Evolutionary conservation across 805 yeast species (phyloP), one percentile per base, ranked within the genome.

Genomic region (Kuraishia ogatae): DNA sequence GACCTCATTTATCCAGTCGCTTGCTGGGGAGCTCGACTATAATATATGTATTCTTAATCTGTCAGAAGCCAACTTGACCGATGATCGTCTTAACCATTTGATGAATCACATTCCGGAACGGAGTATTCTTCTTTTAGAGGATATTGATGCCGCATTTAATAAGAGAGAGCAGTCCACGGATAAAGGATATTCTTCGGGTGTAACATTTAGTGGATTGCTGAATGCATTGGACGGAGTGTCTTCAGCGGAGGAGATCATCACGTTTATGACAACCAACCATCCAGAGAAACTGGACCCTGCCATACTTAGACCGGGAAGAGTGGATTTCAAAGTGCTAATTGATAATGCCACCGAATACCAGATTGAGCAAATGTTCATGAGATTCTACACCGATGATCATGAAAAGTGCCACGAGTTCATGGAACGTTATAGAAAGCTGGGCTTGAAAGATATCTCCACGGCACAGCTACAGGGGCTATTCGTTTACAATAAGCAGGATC

Each of bases 201-300:
- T 94, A 15, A 94, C 99, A 2, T 94, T 94, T 65, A 89, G 97
- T 55, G 99, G 99, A 0, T 75, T 94, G 50, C 73, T 94, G 57
- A 94, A 94, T 66, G 97, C 99, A 0, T 75, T 94, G 51, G 99
- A 94, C 68, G 99, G 99, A 51, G 98, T 94, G 19, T 94, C 98
- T 2, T 89, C 97, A 28, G 96, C 97, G 1, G 99, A 94, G 66
- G 98, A 94, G 66, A 87, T 97, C 50, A 78, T 94, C 39, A 93
- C 97, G 0, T 94, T 94, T 70, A 94, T 94, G 99, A 94, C 99
- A 21, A 93, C 99, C 21, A 94, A 94, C 69, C 99, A 94, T 65
- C 97, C 97, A 0, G 98, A 94, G 59, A 82, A 82, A 59, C 74
- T 94, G 46, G 99, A 94, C 64, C 90, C 97, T 1, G 99, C 99